phyloP scores from a whole-genome alignment of 1,139 yeast genomes.

The Pichia sp. region DNA sequence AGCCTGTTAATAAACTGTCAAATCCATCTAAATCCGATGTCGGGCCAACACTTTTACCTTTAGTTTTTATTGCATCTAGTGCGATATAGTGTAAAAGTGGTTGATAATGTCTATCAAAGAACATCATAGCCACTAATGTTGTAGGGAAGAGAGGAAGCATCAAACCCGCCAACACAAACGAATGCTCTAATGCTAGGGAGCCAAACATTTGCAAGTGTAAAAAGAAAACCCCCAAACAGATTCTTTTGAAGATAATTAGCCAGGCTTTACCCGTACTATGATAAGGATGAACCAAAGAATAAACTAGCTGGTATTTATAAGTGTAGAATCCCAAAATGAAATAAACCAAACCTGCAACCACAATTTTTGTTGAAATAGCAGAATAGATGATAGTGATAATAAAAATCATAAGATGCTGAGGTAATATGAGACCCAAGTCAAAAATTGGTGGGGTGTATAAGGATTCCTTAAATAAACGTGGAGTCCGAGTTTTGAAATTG shows the following conservation, averaged over 20 bases:
- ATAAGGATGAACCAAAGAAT: constrained; percentile 62
- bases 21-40: neutral
- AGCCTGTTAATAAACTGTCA: constrained; percentile 3
- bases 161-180: constrained; percentile 42
- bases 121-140: constrained; percentile 42
- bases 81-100: constrained; percentile 58
- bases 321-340: constrained; percentile 56
- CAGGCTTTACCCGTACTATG: constrained; percentile 67
- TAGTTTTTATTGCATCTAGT: constrained; percentile 45
- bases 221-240: constrained; percentile 48
- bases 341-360: constrained; percentile 57
- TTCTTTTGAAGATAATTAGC: constrained; percentile 57
- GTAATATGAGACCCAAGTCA: constrained; percentile 56
- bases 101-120: constrained; percentile 51
- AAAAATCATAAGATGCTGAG: constrained; percentile 56
- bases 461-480: constrained; percentile 44
- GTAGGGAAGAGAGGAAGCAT: constrained; percentile 45
- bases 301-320: constrained; percentile 56
- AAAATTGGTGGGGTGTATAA: constrained; percentile 56
- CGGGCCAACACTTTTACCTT: constrained; percentile 22
- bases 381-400: constrained; percentile 56
- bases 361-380: constrained; percentile 55
- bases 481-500: constrained; percentile 38
- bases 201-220: constrained; percentile 66
- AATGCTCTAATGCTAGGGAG: constrained; percentile 56